phyloP scores from a whole-genome alignment of 208 protist genomes.

The Vickermania spadyakhi region DNA sequence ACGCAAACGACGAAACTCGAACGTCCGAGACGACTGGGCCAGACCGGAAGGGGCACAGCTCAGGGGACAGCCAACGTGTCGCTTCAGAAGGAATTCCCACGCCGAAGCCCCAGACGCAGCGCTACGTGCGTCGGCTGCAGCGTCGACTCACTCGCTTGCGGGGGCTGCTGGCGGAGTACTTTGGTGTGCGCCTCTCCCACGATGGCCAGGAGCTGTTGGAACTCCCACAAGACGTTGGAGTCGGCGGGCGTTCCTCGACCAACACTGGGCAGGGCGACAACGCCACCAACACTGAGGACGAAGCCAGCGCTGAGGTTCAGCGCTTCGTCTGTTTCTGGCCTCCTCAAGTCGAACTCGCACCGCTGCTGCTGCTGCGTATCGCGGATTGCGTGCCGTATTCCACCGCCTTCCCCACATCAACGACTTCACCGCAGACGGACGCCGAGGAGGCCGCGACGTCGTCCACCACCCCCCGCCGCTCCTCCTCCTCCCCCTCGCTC shows the following conservation, averaged over 20 bases:
- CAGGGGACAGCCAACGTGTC: no score
- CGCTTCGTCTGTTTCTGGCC: neutral
- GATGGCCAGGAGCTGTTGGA: neutral
- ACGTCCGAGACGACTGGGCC: no score
- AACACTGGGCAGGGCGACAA: no score
- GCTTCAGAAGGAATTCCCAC: neutral
- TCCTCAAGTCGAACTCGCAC: neutral
- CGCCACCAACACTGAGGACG: no score
- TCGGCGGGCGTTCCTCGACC: no score
- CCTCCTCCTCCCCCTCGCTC: neutral
- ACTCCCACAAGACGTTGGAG: neutral
- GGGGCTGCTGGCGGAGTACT: constrained; percentile 76
- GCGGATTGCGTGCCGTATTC: constrained; percentile 35
- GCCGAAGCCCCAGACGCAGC: constrained; percentile 7
- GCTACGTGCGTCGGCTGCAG: constrained; percentile 32
- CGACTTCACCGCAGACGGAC: constrained; percentile 47
- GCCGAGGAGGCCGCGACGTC: constrained; percentile 2
- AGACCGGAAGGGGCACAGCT: no score
- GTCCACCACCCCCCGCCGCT: neutral
- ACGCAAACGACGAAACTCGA: no score
- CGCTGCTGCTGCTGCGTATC: neutral
- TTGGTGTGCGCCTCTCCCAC: constrained; percentile 18
- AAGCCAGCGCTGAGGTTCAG: no score
- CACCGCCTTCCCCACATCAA: constrained; percentile 58
- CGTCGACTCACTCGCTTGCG: constrained; percentile 46